These are phyloP conservation scores for Paecilomyces formosus DNA, from an alignment of 2,329 filamentous ascomycete species.

Conservation along the genomic window DNA sequence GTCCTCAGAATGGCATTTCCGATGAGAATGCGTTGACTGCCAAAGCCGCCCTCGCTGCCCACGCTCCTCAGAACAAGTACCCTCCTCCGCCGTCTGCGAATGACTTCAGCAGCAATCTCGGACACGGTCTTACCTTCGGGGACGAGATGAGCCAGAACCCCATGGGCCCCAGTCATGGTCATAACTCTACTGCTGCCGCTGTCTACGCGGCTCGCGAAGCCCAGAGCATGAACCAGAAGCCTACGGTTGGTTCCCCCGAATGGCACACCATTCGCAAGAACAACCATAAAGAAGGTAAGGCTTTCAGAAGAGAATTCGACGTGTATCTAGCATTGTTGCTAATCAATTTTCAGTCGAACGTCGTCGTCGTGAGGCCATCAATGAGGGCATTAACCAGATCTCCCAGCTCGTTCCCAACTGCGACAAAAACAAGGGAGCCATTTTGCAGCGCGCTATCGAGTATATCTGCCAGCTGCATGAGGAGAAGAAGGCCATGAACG, in stretches of 20 bases:
- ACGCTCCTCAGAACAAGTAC: constrained; percentile 37
- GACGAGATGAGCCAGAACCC: constrained; percentile 34
- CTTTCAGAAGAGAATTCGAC: background rate
- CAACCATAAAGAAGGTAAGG: constrained; percentile 94
- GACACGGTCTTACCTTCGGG: constrained; percentile 28
- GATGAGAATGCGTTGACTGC: constrained; percentile 41
- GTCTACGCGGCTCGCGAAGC: constrained; percentile 46
- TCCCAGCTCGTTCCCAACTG: constrained; percentile 96
- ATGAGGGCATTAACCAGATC: constrained; percentile 96
- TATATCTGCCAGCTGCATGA: constrained; percentile 78
- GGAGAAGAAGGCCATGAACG: constrained; percentile 35
- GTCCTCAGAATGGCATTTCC: constrained; percentile 47
- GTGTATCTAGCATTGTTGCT: background rate
- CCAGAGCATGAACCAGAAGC: constrained; percentile 57
- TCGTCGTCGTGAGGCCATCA: constrained; percentile 93
- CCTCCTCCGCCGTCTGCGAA: constrained; percentile 38
- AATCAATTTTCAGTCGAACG: constrained; percentile 70
- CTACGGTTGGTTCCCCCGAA: constrained; percentile 88
- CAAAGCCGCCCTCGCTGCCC: constrained; percentile 40
- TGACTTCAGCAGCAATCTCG: constrained; percentile 29
- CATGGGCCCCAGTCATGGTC: constrained; percentile 28
- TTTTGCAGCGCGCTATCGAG: constrained; percentile 83
- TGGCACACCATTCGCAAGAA: constrained; percentile 98
- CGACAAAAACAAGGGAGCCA: constrained; percentile 98
- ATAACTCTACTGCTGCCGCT: constrained; percentile 54